Evolutionary conservation across 805 yeast species (phyloP), one percentile per base, ranked within the genome.

Genomic region (Suhomyces canberraensis): DNA sequence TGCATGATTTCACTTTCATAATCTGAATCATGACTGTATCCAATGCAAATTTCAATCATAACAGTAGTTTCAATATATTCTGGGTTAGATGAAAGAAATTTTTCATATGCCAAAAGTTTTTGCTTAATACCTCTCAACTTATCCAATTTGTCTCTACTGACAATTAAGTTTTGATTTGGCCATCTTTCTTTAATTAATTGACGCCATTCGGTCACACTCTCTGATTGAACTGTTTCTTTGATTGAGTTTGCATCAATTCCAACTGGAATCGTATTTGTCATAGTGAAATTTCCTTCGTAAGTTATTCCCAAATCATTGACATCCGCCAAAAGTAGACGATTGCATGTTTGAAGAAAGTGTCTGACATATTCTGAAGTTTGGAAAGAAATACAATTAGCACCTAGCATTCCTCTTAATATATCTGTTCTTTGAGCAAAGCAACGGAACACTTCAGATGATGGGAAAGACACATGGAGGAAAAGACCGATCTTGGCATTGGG

Each of bases 321-420:
- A 61, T 91, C 97, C 0, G 95, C 89, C 47, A 89, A 77, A 24
- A 93, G 63, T 24, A 93, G 68, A 37, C 96, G 71, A 48, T 84
- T 86, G 50, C 95, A 80, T 3, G 97, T 88, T 63, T 91, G 97
- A 38, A 85, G 65, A 60, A 93, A 93, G 61, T 93, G 98, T 52
- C 95, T 79, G 17, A 89, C 95, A 50, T 90, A 91, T 59, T 93
- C 98, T 19, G 81, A 81, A 8, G 91, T 90, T 59, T 93, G 98
- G 66, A 93, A 90, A 2, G 90, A 80, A 31, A 93, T 75, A 40
- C 84, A 78, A 54, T 87, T 88, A 1, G 98, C 89, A 9, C 96
- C 98, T 20, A 93, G 66, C 64, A 91, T 71, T 15, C 98, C 98
- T 42, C 75, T 71, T 11, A 93, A 66, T 11, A 93, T 70, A 9